Evolutionary conservation across 768 basidiomycete genomes (phyloP).

Genomic region (Tulasnella sp.): DNA sequence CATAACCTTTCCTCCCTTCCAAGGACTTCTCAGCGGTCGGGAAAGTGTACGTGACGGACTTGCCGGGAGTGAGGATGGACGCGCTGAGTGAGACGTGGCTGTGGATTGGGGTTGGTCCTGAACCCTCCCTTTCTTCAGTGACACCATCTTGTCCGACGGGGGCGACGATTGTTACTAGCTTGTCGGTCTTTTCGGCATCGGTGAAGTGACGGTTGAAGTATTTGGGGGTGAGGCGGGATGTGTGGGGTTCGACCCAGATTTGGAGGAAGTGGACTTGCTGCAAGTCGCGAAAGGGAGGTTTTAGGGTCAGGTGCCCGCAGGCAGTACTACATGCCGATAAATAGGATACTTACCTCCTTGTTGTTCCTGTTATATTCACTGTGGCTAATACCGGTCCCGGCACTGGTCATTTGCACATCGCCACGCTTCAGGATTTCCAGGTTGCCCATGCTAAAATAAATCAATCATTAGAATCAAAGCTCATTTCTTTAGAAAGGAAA

Average conservation of each 20-base stretch:
- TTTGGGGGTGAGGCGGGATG: conserved; percentile 46
- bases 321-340: not conserved
- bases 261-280: conserved; percentile 10
- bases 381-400: conserved; percentile 87
- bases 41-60: conserved; percentile 44
- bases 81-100: conserved; percentile 62
- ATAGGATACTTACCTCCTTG: conserved; percentile 11
- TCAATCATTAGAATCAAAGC: too few species aligned
- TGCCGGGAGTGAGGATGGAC: conserved; percentile 51
- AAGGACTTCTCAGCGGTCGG: conserved; percentile 19
- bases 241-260: conserved; percentile 31
- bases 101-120: conserved; percentile 74
- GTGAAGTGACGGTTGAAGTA: conserved; percentile 85
- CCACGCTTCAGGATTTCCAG: conserved; percentile 81
- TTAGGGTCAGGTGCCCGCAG: not conserved
- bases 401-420: conserved; percentile 81
- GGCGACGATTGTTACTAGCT: conserved; percentile 65
- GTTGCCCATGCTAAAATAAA: conserved; percentile 52
- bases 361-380: conserved; percentile 49
- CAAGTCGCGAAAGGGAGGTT: not conserved
- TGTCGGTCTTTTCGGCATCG: conserved; percentile 71
- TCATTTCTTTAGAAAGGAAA: too few species aligned
- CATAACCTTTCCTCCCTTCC: conserved; percentile 49
- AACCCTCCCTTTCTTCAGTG: conserved; percentile 46
- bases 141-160: conserved; percentile 52